Base-by-base conservation (phyloP, 2,329 filamentous ascomycete species). In the Sporothrix euskadiensis region DNA sequence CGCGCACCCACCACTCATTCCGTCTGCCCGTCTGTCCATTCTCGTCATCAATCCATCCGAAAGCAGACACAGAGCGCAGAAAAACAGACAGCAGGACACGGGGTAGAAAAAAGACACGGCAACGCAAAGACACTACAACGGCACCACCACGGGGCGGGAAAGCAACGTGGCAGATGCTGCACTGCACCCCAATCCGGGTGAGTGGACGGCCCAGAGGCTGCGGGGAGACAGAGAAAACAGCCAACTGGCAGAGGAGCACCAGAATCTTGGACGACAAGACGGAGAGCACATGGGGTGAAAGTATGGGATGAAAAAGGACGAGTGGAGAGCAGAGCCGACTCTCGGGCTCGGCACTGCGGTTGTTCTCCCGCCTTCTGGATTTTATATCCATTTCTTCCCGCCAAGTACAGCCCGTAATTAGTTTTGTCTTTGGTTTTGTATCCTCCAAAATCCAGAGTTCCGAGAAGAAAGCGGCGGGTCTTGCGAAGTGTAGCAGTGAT, bases 121-220 rank as follows among this genome's bases (percentile, higher is more conserved):
- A 44, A 41, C 41, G 47, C 22, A 39, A 47, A 39, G 35, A 39
- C n/a, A 66, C 2, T 7, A 39, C 52, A 14, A 41, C 19, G 59
- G 35, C 32, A 63, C 32, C 39, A 47, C 9, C 22, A 26, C 22
- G 39, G 59, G 35, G 44, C 32, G 61, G 32, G 52, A n/a, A 19
- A 19, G n/a, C 44, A 59, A 52, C 57, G 59, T 65, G 71, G 59
- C 44, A 47, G 30, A 41, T 32, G 39, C 57, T 52, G 39, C 59
- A 56, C 26, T 49, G 44, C 44, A 49, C 41, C 71, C 71, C 47
- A 66, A 72, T 54, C n/a, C 71, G 71, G 71, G 32, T 66, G 57
- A 72, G 71, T 72, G 32, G 71, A 49, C 59, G 59, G 57, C 47
- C 47, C 52, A 41, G 47, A 22, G 41, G 26, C 41, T 22, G 26